These are phyloP conservation scores for Euryodendron excelsum DNA, from an alignment of 148 eudicot species.

Conservation along the genomic window DNA sequence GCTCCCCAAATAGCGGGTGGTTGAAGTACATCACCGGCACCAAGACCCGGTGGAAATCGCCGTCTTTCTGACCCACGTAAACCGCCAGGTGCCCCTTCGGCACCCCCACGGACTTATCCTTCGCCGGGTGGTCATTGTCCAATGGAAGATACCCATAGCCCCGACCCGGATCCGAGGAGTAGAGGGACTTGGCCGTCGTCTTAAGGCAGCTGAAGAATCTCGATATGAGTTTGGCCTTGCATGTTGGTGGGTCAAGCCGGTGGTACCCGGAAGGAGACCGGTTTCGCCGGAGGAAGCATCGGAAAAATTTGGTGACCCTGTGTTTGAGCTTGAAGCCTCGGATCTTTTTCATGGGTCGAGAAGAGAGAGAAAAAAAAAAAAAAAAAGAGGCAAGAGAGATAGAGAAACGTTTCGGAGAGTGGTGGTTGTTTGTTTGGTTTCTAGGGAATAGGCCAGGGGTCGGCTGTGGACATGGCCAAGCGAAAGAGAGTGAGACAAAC, in stretches of 20 bases:
- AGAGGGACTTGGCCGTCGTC: conserved; percentile 36
- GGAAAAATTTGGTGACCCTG: conserved; percentile 36
- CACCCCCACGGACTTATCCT: conserved; percentile 25
- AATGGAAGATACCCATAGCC: conserved; percentile 33
- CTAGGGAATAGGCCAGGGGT: conserved; percentile 44
- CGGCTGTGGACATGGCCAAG: conserved; percentile 30
- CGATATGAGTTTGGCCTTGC: conserved; percentile 22
- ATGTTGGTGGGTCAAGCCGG: conserved; percentile 14
- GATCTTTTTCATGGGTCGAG: conserved; percentile 21
- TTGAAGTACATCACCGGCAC: conserved; percentile 83
- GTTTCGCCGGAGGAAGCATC: conserved; percentile 19
- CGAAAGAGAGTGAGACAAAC: conserved; percentile 31
- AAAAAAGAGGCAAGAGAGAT: too few relatives aligned
- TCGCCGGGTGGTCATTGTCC: conserved; percentile 21
- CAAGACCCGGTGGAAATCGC: conserved; percentile 52
- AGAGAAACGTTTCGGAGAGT: not conserved
- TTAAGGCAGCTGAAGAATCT: conserved; percentile 31
- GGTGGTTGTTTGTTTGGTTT: not conserved
- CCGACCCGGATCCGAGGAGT: conserved; percentile 20
- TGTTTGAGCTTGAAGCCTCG: conserved; percentile 43
- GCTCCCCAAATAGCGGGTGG: conserved; percentile 70
- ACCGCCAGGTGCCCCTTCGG: conserved; percentile 88
- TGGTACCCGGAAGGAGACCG: conserved; percentile 21
- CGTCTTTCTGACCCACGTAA: conserved; percentile 67
- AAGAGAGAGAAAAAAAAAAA: conserved; percentile 1